A percentile compares a stretch with the other conserved stretches of the same genome.
phyloP scores from a whole-genome alignment of 2,329 filamentous ascomycete genomes.

The Aureobasidium lini region DNA sequence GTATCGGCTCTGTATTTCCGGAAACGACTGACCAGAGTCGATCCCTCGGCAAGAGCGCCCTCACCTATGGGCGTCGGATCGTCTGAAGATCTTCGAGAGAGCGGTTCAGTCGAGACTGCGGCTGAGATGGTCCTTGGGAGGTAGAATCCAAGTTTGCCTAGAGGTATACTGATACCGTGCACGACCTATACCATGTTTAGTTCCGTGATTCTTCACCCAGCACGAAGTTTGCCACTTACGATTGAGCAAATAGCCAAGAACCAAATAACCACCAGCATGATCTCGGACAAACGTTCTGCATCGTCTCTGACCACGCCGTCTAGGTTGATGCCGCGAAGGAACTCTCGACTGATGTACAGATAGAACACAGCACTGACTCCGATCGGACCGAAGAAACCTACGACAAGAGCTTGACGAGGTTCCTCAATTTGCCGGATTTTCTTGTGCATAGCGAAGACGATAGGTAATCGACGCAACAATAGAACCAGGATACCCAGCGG shows the following conservation, averaged over 20 bases:
- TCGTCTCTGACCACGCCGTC: constrained; percentile 58
- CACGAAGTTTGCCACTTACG: constrained; percentile 42
- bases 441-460: constrained; percentile 65
- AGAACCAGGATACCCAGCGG: constrained; percentile 68
- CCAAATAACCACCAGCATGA: constrained; percentile 70
- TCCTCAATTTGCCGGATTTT: constrained; percentile 73
- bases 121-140: constrained; percentile 57
- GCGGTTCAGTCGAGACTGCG: constrained; percentile 37
- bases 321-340: constrained; percentile 52
- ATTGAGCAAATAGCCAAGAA: constrained; percentile 78
- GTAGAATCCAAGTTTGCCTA: constrained; percentile 58
- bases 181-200: constrained; percentile 48
- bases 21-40: constrained; percentile 11
- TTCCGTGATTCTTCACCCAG: constrained; percentile 1
- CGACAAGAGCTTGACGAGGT: constrained; percentile 68
- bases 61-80: constrained; percentile 19
- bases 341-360: constrained; percentile 72
- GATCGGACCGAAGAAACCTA: constrained; percentile 89
- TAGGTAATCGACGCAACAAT: constrained; percentile 67
- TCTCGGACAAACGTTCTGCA: constrained; percentile 57
- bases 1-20: not conserved
- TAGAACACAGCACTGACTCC: constrained; percentile 89
- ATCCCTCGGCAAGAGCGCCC: not conserved
- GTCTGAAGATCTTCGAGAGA: constrained; percentile 22
- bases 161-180: constrained; percentile 73